phyloP scores from a whole-genome alignment of 2,329 filamentous ascomycete genomes.

The Exophiala dermatitidis region DNA sequence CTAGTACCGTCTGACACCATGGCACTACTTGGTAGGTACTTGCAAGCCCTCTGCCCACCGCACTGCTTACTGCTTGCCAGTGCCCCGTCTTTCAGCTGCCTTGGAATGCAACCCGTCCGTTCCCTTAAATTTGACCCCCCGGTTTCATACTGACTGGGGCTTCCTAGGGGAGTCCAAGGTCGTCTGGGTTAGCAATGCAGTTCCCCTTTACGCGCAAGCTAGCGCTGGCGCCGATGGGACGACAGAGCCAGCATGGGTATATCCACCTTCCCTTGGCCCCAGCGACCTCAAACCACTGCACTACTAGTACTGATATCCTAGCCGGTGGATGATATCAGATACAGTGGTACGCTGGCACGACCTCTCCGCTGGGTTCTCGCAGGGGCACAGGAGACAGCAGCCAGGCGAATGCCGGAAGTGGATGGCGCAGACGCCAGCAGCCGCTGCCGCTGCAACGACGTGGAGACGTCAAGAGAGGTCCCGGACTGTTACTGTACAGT shows the following conservation, averaged over 20 bases:
- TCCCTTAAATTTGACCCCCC: background rate
- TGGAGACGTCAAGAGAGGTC: constrained; percentile 8
- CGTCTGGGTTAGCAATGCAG: background rate
- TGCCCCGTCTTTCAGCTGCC: background rate
- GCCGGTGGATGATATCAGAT: constrained; percentile 17
- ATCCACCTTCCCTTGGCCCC: background rate
- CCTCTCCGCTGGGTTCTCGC: background rate
- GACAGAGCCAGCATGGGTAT: constrained; percentile 1
- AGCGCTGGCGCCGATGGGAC: background rate
- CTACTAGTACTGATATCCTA: background rate
- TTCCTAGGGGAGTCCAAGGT: too few relatives aligned
- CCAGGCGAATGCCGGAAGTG: constrained; percentile 5
- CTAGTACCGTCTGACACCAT: constrained; percentile 14
- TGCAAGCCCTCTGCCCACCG: background rate
- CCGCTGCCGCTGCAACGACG: constrained; percentile 10
- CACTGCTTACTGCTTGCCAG: too few relatives aligned
- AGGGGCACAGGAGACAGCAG: background rate
- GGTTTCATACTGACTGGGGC: background rate
- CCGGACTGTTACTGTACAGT: too few relatives aligned
- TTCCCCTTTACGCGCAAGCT: background rate
- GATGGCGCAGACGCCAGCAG: constrained; percentile 15
- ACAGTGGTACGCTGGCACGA: too few relatives aligned
- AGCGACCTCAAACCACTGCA: background rate
- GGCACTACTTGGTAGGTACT: too few relatives aligned
- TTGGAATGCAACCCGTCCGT: background rate